Evolutionary conservation across 2,329 filamentous ascomycete species (phyloP).

Genomic region (Lasiodiplodia sp.): DNA sequence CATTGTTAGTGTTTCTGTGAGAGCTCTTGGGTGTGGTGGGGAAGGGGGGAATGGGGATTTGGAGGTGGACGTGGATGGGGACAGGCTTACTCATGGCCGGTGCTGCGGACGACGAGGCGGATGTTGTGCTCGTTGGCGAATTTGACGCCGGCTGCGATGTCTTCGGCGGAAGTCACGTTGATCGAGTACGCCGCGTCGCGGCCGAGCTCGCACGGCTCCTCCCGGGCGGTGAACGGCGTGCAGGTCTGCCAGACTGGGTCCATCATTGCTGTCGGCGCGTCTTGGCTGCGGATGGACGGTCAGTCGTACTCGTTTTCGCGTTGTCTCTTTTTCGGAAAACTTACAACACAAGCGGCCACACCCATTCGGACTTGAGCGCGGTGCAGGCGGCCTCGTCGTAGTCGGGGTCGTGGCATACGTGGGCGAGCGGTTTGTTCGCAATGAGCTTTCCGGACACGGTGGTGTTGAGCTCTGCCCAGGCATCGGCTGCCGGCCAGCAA

Average conservation of each 20-base stretch:
- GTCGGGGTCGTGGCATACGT: constrained; percentile 54
- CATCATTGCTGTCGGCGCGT: constrained; percentile 5
- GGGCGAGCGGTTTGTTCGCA: constrained; percentile 52
- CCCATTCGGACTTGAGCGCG: constrained; percentile 40
- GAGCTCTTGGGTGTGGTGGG: not conserved
- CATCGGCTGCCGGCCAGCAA: constrained; percentile 56
- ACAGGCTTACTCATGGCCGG: constrained; percentile 44
- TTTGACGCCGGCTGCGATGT: constrained; percentile 35
- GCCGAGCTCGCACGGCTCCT: constrained; percentile 7
- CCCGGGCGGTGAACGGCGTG: constrained; percentile 9
- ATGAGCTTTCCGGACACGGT: constrained; percentile 55
- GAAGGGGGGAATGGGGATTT: no score
- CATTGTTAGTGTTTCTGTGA: constrained; percentile 23
- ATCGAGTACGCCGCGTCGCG: not conserved
- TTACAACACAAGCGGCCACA: constrained; percentile 24
- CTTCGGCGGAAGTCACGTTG: constrained; percentile 16
- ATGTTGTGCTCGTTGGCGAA: constrained; percentile 43
- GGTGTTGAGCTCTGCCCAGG: constrained; percentile 57
- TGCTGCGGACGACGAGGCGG: constrained; percentile 47
- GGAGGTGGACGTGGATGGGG: no score
- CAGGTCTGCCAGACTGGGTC: constrained; percentile 19
- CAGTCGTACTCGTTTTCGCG: not conserved
- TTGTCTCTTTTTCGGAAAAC: not conserved
- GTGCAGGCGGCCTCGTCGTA: constrained; percentile 37
- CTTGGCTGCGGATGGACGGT: not conserved